Conservation (phyloP, 495 filamentous ascomycete species). For the Hypoxylon crocopeplum region DNA sequence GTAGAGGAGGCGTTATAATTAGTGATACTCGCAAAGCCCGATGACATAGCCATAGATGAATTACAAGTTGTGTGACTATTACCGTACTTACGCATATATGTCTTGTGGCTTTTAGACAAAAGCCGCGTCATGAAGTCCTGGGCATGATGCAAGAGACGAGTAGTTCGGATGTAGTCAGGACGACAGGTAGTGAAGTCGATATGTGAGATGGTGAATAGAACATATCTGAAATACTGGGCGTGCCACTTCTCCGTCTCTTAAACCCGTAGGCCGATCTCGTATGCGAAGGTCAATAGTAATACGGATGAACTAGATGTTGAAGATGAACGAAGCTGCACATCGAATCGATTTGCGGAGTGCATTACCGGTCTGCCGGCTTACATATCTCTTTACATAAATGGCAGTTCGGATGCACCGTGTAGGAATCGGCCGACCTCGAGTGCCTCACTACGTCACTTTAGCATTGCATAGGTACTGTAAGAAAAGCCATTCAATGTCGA, state of each 20-base stretch:
- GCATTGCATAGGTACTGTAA: too few relatives aligned
- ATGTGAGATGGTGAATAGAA: too few relatives aligned
- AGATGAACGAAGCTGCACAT: too few relatives aligned
- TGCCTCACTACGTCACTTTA: not conserved
- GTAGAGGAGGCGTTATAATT: too few relatives aligned
- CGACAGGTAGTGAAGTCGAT: not conserved
- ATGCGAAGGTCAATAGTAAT: too few relatives aligned
- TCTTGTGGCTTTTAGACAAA: conserved; percentile 9
- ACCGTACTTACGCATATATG: not conserved
- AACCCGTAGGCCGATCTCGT: too few relatives aligned
- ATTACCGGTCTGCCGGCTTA: not conserved
- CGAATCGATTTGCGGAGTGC: not conserved
- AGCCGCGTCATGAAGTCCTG: conserved; percentile 28
- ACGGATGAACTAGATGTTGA: too few relatives aligned
- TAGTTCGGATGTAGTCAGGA: conserved; percentile 6
- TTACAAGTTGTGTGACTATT: conserved; percentile 9
- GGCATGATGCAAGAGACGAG: conserved; percentile 29
- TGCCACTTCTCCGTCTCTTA: too few relatives aligned
- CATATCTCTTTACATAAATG: not conserved
- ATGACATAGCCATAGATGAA: not conserved
- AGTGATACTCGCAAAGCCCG: too few relatives aligned
- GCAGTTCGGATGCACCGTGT: conserved; percentile 1
- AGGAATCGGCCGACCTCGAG: not conserved
- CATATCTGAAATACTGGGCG: too few relatives aligned
- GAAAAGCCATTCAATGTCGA: too few relatives aligned